phyloP scores from a whole-genome alignment of 495 filamentous ascomycete species.

The Penicillium alfredii region DNA sequence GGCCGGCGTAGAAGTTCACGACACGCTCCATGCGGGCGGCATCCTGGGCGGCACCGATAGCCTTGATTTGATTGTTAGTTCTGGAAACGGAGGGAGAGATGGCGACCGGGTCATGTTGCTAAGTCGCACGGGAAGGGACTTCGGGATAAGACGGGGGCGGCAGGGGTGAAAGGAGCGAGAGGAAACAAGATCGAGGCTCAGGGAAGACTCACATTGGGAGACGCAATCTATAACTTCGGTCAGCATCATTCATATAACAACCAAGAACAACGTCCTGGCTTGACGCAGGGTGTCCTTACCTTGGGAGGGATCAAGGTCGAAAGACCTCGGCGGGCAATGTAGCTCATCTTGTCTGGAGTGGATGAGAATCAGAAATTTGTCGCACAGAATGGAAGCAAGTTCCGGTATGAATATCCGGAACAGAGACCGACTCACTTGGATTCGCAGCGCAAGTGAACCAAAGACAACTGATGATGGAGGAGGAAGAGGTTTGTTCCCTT shows the following conservation, averaged over 20 bases:
- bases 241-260: constrained; percentile 21
- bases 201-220: constrained; percentile 70
- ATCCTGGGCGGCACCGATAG: constrained; percentile 87
- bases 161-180: constrained; percentile 8
- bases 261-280: constrained; percentile 1
- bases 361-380: constrained; percentile 24
- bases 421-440: constrained; percentile 26
- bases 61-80: constrained; percentile 47
- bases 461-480: constrained; percentile 31
- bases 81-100: constrained; percentile 1
- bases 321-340: constrained; percentile 77
- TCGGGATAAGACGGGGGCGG: constrained; percentile 20
- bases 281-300: constrained; percentile 48
- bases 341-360: constrained; percentile 73
- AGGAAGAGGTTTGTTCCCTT: too few relatives aligned
- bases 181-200: constrained; percentile 1
- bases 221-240: constrained; percentile 60
- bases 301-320: constrained; percentile 98
- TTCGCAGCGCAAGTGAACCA: constrained; percentile 31
- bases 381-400: constrained; percentile 6
- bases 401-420: constrained; percentile 2
- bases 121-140: constrained; percentile 18
- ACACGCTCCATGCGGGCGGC: constrained; percentile 93
- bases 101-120: constrained; percentile 2
- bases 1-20: constrained; percentile 96